phyloP scores from a whole-genome alignment of 345 rosid genomes.

The Eutrema heterophyllum region DNA sequence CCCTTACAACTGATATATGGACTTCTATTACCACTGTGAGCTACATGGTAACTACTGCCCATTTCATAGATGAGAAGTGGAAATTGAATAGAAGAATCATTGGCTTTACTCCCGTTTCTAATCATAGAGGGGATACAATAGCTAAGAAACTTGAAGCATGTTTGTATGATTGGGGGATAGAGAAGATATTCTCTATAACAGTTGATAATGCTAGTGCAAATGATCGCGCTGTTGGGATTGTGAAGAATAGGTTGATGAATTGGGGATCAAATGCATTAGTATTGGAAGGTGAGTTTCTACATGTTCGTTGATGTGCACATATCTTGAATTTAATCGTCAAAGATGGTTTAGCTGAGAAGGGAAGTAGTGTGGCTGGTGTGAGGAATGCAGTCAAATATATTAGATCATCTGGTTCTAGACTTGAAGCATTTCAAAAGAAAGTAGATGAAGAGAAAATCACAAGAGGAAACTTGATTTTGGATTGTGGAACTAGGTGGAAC shows the following conservation, averaged over 20 bases:
- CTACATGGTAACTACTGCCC: neutral
- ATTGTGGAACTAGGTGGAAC: neutral
- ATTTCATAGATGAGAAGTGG: neutral
- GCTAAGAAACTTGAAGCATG: neutral
- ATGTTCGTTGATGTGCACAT: neutral
- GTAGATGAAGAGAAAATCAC: neutral
- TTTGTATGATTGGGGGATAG: neutral
- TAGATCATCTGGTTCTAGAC: neutral
- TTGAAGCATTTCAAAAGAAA: neutral
- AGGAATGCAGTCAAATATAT: neutral
- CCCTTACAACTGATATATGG: neutral
- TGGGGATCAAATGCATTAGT: neutral
- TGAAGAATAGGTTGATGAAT: neutral
- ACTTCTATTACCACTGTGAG: neutral
- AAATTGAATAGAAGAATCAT: neutral
- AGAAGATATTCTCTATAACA: neutral
- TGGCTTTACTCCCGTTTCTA: neutral
- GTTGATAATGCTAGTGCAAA: constrained; percentile 5
- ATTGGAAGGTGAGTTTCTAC: neutral
- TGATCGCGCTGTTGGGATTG: neutral
- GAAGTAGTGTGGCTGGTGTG: neutral
- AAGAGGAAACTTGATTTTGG: neutral
- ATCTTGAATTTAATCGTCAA: neutral
- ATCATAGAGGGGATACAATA: neutral
- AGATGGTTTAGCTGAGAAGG: too few species aligned